Evolutionary conservation across 306 rosid genomes (phyloP), one percentile per base, ranked within the genome.

Genomic region (Hippophae rhamnoides): DNA sequence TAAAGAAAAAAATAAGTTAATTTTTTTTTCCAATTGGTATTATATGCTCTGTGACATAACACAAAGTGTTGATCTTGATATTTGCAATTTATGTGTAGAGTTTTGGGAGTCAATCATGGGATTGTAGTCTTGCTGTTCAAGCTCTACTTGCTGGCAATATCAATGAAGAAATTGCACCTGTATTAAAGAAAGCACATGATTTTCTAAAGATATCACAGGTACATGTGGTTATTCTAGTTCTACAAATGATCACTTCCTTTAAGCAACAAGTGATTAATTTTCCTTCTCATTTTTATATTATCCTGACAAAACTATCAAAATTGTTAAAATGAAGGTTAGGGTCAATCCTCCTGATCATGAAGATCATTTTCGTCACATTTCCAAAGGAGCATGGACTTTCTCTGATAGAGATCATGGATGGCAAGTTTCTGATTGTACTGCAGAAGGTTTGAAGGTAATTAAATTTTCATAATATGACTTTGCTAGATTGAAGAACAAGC

Each of bases 361-460:
- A 52, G 48, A 56, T 6, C 68, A 67, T 66, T 72, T 25, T 31
- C 83, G 88, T 49, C 94, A 89, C 68, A 89, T 77, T 54, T 89
- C 90, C 9, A 89, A 85, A 70, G 96, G 96, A 10, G 61, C 86
- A 7, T 89, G 96, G 96, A 79, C 94, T 31, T 85, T 85, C 62
- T 89, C 96, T 8, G 89, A 89, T 52, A 79, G 74, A 58, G 96
- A 89, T 64, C 94, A 85, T 13, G 96, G 94, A 69, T 89, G 94
- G 96, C 90, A 85, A 71, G 81, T 81, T 72, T 89, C 96, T 25
- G 96, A 89, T 68, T 79, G 90, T 31, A 89, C 96, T 2, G 86
- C 94, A 8, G 94, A 89, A 65, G 94, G 67, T 61, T 47, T 89
- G 43, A 83, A 78, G 87, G 96, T 87, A 66, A 46, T 9, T 13